These are phyloP conservation scores for Aspergillus sp. DNA, from an alignment of 2,329 filamentous ascomycete genomes.

Conservation along the genomic window DNA sequence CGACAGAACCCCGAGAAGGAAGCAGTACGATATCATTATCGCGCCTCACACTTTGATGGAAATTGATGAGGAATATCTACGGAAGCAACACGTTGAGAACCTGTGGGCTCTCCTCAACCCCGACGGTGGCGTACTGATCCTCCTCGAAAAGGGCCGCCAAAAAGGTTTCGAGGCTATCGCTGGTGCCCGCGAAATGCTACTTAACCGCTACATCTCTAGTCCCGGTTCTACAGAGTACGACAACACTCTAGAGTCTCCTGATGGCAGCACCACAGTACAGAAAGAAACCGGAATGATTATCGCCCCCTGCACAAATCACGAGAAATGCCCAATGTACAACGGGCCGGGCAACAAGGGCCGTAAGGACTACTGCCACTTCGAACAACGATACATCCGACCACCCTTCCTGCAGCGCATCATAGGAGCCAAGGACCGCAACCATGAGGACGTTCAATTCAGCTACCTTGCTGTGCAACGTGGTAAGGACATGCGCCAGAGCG, in stretches of 20 bases:
- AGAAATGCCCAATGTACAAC: conserved; percentile 80
- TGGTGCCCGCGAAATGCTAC: conserved; percentile 69
- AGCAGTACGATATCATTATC: conserved; percentile 83
- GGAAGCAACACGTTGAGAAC: conserved; percentile 75
- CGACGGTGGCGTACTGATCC: conserved; percentile 74
- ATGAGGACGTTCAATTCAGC: conserved; percentile 86
- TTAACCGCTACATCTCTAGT: conserved; percentile 64
- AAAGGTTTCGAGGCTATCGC: conserved; percentile 90
- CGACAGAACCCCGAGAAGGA: conserved; percentile 51
- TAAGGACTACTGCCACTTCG: conserved; percentile 87
- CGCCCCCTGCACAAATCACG: conserved; percentile 75
- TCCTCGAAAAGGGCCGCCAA: conserved; percentile 86
- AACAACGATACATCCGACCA: conserved; percentile 80
- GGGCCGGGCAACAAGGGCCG: conserved; percentile 64
- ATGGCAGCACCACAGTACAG: conserved; percentile 19
- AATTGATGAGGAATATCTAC: conserved; percentile 66
- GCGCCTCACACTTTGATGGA: conserved; percentile 77
- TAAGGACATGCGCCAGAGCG: conserved; percentile 46
- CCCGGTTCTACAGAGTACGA: conserved; percentile 46
- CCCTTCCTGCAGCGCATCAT: conserved; percentile 72
- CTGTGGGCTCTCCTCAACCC: conserved; percentile 82
- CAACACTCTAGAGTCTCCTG: conserved; percentile 26
- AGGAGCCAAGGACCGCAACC: conserved; percentile 61
- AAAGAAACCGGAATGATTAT: conserved; percentile 60
- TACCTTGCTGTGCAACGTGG: conserved; percentile 83